Evolutionary conservation across 495 filamentous ascomycete species (phyloP), one percentile per base, ranked within the genome.

Genomic region (Penicillium taxi): DNA sequence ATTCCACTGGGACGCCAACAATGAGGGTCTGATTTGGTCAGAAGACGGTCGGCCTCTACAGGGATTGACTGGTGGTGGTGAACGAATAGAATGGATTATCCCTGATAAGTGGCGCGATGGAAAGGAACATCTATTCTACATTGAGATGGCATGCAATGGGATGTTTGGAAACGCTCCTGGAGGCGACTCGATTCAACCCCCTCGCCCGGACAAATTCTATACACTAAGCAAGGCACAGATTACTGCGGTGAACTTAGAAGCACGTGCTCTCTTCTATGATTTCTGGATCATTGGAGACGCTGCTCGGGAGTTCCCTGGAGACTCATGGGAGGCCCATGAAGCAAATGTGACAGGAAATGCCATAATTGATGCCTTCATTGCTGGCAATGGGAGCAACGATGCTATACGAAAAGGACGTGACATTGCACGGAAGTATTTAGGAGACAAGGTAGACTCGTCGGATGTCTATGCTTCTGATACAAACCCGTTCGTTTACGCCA

Each of bases 101-200:
- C 89, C 90, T 2, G 66, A 84, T 13, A 70, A 69, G 19, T 95
- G 69, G 60, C 73, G 78, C 32, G 86, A 96, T 52, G 90, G 87
- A 6, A 78, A 89, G 56, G 74, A 82, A 44, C 91, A 98, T 55
- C 74, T 67, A 6, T 82, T 96, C 43, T 98, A 94, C 58, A 78
- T 98, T 42, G 91, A 98, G 64, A 94, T 98, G 84, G 91, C 91
- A 9, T 96, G 91, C 60, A 98, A 98, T 61, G 78, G 79, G 48
- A 98, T 98, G 90, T 96, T 96, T 63, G 91, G 91, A 34, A 96
- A 94, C 61, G 82, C 86, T 0, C 68, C 79, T 2, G 83, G 81
- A 14, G 88, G 85, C 9, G 89, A 94, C 55, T 76, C 67, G 5
- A 96, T 94, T 38, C 86, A 94, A 53, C 89, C 91, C 6, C 91